Percentiles rank a stretch among this genome's conserved stretches.
Conservation (phyloP, 1,284 basidiomycete genomes). For the Trichosporon sp. region DNA sequence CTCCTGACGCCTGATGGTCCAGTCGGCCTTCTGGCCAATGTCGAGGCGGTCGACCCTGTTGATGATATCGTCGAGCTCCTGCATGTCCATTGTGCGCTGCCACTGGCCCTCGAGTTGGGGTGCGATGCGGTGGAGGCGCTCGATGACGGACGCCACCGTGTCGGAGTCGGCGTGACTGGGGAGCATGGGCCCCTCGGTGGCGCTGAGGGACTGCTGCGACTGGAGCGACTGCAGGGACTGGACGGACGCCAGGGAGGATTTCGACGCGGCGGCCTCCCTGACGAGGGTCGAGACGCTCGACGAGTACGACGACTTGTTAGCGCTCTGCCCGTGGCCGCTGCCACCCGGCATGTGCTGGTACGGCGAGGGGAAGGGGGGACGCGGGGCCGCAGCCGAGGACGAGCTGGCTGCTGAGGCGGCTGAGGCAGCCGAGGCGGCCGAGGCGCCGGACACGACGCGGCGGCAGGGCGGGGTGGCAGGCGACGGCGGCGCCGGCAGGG, state of each 20-base stretch:
- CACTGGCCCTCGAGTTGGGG: conserved; percentile 76
- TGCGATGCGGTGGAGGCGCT: conserved; percentile 71
- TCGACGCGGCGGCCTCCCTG: background rate
- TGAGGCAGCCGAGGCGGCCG: background rate
- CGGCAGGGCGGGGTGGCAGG: background rate
- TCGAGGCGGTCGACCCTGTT: background rate
- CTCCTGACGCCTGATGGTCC: background rate
- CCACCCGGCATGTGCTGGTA: background rate
- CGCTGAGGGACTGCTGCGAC: background rate
- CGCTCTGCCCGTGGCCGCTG: too few species aligned
- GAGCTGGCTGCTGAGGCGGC: background rate
- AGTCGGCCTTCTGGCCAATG: background rate
- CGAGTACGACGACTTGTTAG: background rate
- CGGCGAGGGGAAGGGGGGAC: background rate
- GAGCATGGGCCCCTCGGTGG: conserved; percentile 1
- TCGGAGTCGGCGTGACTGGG: conserved; percentile 60
- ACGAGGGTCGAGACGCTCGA: conserved; percentile 3
- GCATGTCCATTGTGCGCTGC: conserved; percentile 25
- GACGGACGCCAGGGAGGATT: background rate
- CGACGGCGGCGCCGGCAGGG: background rate
- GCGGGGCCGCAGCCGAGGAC: background rate
- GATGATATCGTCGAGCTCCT: conserved; percentile 20
- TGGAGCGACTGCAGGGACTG: background rate
- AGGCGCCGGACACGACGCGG: background rate
- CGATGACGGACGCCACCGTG: conserved; percentile 74